Percentiles rank a stretch among this genome's conserved stretches.
Conservation (phyloP, 495 filamentous ascomycete genomes). For the Aspergillus cristatus region DNA sequence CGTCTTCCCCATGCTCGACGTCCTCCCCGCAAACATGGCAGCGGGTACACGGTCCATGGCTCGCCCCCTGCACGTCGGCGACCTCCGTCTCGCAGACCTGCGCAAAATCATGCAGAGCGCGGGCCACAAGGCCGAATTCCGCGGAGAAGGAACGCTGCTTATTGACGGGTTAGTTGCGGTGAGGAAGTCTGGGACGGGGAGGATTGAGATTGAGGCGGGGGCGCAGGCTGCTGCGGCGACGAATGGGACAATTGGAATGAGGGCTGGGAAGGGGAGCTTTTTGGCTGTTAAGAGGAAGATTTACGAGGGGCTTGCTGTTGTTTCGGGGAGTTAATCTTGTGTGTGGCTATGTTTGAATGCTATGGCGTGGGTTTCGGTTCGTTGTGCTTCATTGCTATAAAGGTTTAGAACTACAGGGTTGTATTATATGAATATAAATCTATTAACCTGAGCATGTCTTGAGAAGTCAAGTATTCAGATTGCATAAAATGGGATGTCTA, state of each 20-base stretch:
- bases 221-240: slow-evolving; percentile 31
- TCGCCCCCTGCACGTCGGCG: slow-evolving; percentile 89
- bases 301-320: slow-evolving; percentile 75
- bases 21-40: slow-evolving; percentile 66
- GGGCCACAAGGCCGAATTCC: slow-evolving; percentile 85
- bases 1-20: slow-evolving; percentile 58
- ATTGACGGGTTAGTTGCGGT: slow-evolving; percentile 84
- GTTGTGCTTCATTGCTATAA: too few relatives aligned
- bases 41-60: slow-evolving; percentile 68
- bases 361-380: too few relatives aligned
- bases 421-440: too few relatives aligned
- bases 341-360: too few relatives aligned
- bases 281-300: slow-evolving; percentile 71
- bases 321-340: slow-evolving; percentile 52
- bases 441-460: too few relatives aligned
- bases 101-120: slow-evolving; percentile 70
- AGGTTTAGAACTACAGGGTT: too few relatives aligned
- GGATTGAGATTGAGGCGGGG: slow-evolving; percentile 82
- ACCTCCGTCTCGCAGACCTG: slow-evolving; percentile 81
- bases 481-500: too few relatives aligned
- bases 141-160: slow-evolving; percentile 84
- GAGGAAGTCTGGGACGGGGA: slow-evolving; percentile 74
- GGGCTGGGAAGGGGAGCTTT: slow-evolving; percentile 52
- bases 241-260: slow-evolving; percentile 19
- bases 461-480: too few relatives aligned